Evolutionary conservation across 163 green algal genomes (phyloP).

Genomic region (Volvox carteri): DNA sequence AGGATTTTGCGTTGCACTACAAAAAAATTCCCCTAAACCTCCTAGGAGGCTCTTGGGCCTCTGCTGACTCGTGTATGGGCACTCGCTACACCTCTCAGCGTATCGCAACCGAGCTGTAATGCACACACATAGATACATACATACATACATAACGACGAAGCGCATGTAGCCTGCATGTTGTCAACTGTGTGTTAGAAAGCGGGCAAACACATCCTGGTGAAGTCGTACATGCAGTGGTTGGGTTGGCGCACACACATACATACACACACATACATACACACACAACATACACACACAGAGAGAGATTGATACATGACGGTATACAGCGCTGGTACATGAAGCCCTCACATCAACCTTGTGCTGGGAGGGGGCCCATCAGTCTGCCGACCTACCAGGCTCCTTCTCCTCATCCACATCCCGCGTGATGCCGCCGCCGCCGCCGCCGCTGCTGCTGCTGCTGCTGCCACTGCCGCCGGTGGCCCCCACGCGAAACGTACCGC

Average conservation of each 20-base stretch:
- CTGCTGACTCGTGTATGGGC: no score
- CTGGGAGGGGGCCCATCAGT: no score
- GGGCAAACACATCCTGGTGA: no score
- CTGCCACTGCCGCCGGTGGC: not conserved
- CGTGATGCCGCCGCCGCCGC: not conserved
- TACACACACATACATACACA: not conserved
- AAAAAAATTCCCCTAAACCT: no score
- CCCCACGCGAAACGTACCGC: not conserved
- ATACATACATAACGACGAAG: not conserved
- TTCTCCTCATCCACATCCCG: conserved; percentile 26
- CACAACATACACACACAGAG: not conserved
- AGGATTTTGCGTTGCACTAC: no score
- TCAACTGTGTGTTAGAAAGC: not conserved
- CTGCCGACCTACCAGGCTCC: conserved; percentile 10
- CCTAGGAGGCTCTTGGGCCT: no score
- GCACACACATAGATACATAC: no score
- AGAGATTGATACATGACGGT: not conserved
- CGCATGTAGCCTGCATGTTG: not conserved
- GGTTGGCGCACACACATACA: not conserved
- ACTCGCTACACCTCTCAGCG: no score
- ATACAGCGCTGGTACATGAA: not conserved
- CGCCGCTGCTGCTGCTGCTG: not conserved
- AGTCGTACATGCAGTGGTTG: no score
- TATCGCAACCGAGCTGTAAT: not conserved
- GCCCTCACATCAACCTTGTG: not conserved